Evolutionary conservation across 805 yeast species (phyloP).

Genomic region (Naumovozyma castellii): DNA sequence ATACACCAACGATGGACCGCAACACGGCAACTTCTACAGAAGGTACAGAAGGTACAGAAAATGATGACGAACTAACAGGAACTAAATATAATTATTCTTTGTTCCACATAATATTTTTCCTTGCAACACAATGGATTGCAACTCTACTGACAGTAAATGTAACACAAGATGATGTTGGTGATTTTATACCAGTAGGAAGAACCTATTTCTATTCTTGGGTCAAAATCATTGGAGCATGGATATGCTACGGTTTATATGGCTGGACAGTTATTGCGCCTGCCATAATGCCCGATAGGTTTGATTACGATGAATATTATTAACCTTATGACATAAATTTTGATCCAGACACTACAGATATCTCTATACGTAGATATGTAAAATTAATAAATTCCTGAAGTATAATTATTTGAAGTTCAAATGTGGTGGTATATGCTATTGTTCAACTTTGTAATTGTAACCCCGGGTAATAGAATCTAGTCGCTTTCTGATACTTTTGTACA

Average conservation of each 20-base stretch:
- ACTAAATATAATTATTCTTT: conserved; percentile 79
- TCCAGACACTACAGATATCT: no score
- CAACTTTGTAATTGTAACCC: no score
- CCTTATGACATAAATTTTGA: no score
- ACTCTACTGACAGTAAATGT: conserved; percentile 88
- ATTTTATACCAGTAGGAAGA: conserved; percentile 92
- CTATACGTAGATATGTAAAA: background rate
- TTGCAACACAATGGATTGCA: conserved; percentile 96
- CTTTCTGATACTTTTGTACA: no score
- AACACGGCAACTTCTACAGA: conserved; percentile 21
- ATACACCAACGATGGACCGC: conserved; percentile 3
- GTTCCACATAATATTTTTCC: conserved; percentile 83
- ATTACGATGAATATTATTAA: conserved; percentile 20
- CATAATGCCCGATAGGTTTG: conserved; percentile 81
- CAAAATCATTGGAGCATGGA: conserved; percentile 85
- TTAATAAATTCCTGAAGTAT: no score
- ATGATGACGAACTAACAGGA: conserved; percentile 49
- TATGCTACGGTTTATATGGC: conserved; percentile 72
- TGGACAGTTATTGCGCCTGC: conserved; percentile 94
- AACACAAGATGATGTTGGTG: conserved; percentile 71
- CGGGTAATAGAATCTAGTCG: no score
- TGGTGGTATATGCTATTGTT: no score
- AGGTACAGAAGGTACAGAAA: conserved; percentile 27
- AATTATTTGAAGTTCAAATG: no score
- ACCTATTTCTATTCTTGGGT: conserved; percentile 95